phyloP scores from a whole-genome alignment of 768 basidiomycete species.

The Infundibulicybe gibba region DNA sequence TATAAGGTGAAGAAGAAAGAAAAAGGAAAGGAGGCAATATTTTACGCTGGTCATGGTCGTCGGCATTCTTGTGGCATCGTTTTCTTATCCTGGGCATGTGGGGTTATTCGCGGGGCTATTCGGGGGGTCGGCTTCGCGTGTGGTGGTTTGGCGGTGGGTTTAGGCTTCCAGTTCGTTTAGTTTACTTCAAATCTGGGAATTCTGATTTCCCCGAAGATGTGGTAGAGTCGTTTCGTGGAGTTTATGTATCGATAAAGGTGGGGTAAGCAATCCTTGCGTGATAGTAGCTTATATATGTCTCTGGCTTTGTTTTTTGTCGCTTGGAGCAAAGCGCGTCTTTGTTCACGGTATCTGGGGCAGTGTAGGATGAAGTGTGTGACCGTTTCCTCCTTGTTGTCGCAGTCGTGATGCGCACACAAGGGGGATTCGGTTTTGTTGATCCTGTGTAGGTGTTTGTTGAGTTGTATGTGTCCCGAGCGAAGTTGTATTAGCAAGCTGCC shows the following conservation, averaged over 20 bases:
- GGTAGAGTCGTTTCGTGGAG: background rate
- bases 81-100: too few species aligned
- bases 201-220: background rate
- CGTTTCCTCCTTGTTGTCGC: slow-evolving; percentile 18
- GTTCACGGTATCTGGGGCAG: slow-evolving; percentile 10
- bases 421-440: slow-evolving; percentile 19
- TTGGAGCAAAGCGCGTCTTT: background rate
- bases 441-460: slow-evolving; percentile 23
- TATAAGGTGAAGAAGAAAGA: too few species aligned
- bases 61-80: too few species aligned
- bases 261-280: background rate
- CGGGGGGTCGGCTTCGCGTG: too few species aligned
- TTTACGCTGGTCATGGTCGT: too few species aligned
- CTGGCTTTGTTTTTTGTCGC: background rate
- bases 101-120: too few species aligned
- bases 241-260: background rate
- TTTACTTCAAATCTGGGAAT: too few species aligned
- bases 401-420: slow-evolving; percentile 20
- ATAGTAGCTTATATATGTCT: background rate
- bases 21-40: too few species aligned
- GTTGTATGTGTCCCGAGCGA: slow-evolving; percentile 22
- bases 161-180: too few species aligned
- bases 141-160: too few species aligned
- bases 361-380: slow-evolving; percentile 23
- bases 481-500: slow-evolving; percentile 24